Evolutionary conservation across 2,329 filamentous ascomycete species (phyloP), one percentile per base, ranked within the genome.

Genomic region (Ophiocordyceps camponoti-saundersi): DNA sequence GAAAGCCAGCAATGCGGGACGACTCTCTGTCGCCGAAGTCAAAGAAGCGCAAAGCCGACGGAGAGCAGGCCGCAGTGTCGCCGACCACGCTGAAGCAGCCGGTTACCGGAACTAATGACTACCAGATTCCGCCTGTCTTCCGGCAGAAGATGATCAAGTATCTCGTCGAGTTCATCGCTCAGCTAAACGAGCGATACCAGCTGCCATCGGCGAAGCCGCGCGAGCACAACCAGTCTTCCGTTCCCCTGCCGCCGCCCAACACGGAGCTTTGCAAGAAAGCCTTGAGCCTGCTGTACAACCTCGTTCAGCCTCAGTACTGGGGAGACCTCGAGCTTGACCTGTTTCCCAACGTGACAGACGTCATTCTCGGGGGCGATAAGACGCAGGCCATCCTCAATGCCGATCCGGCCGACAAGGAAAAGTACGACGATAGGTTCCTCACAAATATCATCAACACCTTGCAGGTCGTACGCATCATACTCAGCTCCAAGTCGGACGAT

Each of bases 361-460:
- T 85, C 41, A 83, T 95, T 47, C 68, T 95, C 13, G 79, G 82
- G 2, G 81, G 83, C 45, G 92, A 96, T 11, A 89, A 87, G 63
- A 81, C 85, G 2, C 65, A 71, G 11, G 64, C 65, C 30, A 72
- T 77, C 34, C 67, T 83, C 32, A 67, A 70, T n/a, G 71, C 71
- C 15, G 77, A 80, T 48, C 71, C 74, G 6, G 61, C 66, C 0
- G 77, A 81, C 51, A 79, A 79, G 47, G 82, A 87, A 45, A 85
- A 85, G 56, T 75, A 73, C n/a, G 82, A 89, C 51, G 84, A 89
- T 40, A 88, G 87, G 61, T 88, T 89, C 57, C 74, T 84, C 41
- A 93, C 85, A 1, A 81, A 82, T 51, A 90, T 95, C 64, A 79
- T 98, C 65, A 98, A 98, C 60, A 88, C 89, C 2, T 72, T 98